Conservation (phyloP, 148 eudicot species). For the Silene latifolia region DNA sequence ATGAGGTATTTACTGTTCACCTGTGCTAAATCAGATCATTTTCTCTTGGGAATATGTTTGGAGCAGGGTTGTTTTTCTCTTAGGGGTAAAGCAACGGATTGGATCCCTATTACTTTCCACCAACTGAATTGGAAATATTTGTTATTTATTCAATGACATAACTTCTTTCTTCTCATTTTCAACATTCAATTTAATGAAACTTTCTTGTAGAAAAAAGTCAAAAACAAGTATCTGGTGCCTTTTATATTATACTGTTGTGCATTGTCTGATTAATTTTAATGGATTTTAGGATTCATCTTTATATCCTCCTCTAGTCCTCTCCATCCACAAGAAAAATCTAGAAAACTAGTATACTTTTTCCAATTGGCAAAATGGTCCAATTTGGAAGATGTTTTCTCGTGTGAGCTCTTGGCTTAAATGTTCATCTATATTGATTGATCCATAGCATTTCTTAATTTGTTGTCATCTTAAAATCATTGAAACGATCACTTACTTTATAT, state of each 20-base stretch:
- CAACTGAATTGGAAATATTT: not conserved
- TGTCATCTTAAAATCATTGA: no score
- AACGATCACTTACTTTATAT: not conserved
- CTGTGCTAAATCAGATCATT: not conserved
- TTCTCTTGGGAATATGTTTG: not conserved
- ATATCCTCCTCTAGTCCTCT: not conserved
- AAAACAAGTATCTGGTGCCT: not conserved
- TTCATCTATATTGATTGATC: not conserved
- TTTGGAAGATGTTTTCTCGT: not conserved
- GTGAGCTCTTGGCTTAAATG: not conserved
- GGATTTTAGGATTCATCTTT: not conserved
- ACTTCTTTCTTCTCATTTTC: not conserved
- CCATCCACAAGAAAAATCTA: not conserved
- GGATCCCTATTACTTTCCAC: not conserved
- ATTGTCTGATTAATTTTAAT: not conserved
- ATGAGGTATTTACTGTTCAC: constrained; percentile 47
- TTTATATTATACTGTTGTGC: not conserved
- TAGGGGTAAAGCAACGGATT: not conserved
- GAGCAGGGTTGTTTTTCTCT: not conserved
- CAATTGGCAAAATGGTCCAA: not conserved
- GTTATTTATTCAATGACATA: not conserved
- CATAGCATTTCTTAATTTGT: no score
- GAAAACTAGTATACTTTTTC: not conserved
- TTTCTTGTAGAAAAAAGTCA: not conserved
- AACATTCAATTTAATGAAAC: not conserved